phyloP scores from a whole-genome alignment of 495 filamentous ascomycete species.

The Margaritispora aquatica region DNA sequence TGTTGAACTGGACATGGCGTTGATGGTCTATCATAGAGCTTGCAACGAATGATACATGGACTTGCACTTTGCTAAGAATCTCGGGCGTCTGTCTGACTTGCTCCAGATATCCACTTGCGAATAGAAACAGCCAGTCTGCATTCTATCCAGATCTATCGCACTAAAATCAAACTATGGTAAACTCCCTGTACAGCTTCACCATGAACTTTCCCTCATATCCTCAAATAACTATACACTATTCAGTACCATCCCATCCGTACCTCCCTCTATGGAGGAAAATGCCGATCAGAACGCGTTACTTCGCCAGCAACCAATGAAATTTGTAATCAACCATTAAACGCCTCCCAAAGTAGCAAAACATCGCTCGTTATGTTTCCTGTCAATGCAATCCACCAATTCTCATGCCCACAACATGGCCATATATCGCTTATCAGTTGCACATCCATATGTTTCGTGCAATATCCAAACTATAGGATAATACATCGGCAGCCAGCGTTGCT shows the following conservation, averaged over 20 bases:
- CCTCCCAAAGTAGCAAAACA: not conserved
- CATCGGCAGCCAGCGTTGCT: conserved; percentile 68
- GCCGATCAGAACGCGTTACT: not conserved
- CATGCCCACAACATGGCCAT: not conserved
- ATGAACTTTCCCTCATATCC: not conserved
- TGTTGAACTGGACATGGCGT: conserved; percentile 11
- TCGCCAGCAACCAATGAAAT: conserved; percentile 3
- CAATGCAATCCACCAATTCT: not conserved
- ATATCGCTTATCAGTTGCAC: not conserved
- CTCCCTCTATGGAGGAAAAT: not conserved
- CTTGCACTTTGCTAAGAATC: not conserved
- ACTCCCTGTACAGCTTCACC: not conserved
- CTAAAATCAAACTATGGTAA: not conserved
- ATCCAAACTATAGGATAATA: conserved; percentile 60
- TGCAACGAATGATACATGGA: not conserved
- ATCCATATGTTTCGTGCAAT: conserved; percentile 14
- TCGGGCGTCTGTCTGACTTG: not conserved
- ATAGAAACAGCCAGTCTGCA: conserved; percentile 17
- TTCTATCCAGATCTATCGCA: conserved; percentile 21
- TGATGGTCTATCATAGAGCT: conserved; percentile 10
- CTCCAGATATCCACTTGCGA: not conserved
- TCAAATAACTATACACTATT: conserved; percentile 8
- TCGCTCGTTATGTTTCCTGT: not conserved
- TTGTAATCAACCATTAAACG: not conserved
- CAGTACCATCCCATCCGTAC: conserved; percentile 2